Percentiles rank a stretch among this genome's conserved stretches.
phyloP scores from a whole-genome alignment of 2,329 filamentous ascomycete species.

The Fusarium illudens region DNA sequence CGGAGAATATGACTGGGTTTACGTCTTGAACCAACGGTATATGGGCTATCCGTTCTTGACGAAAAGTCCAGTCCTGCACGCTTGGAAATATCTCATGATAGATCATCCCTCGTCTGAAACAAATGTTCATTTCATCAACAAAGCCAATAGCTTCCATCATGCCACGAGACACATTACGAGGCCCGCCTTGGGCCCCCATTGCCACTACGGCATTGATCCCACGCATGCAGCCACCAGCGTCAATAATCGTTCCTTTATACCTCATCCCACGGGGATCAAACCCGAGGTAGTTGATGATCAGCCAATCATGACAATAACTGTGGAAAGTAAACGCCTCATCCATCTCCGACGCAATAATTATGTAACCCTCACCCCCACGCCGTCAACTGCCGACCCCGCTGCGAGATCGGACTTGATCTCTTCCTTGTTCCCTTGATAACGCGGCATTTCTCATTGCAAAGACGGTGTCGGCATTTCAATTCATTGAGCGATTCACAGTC shows the following conservation, averaged over 20 bases:
- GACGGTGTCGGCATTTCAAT: neutral
- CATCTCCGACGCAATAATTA: constrained; percentile 1
- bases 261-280: neutral
- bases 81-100: neutral
- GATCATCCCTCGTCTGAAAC: neutral
- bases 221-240: neutral
- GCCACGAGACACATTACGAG: neutral
- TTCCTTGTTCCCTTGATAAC: neutral
- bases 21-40: neutral
- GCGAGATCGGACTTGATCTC: neutral
- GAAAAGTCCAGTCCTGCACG: neutral
- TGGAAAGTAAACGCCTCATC: neutral
- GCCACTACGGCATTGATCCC: neutral
- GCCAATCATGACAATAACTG: neutral
- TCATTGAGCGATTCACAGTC: neutral
- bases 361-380: neutral
- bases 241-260: neutral
- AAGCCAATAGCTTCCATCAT: neutral
- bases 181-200: no score
- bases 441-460: neutral
- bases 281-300: neutral
- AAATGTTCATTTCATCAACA: neutral
- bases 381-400: neutral
- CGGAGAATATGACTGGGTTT: neutral
- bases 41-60: no score